Conservation (phyloP, 257 asterid species). For the Verbascum thapsus region DNA sequence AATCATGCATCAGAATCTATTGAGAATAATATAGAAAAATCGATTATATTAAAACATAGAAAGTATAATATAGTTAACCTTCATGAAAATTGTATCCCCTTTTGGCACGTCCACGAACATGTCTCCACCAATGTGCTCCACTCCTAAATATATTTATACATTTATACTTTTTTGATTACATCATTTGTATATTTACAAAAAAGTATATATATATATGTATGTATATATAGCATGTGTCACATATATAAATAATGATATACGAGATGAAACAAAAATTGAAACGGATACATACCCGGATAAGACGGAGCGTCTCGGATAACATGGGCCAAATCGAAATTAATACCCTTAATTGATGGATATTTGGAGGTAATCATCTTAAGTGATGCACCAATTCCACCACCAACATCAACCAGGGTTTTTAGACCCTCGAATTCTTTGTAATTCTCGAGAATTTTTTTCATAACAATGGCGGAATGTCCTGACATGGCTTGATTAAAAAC, state of each 20-base stretch:
- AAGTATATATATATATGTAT: too few relatives aligned
- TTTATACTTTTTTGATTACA: too few relatives aligned
- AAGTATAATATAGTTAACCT: conserved; percentile 34
- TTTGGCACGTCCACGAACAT: conserved; percentile 72
- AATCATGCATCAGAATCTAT: too few relatives aligned
- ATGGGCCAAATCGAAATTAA: conserved; percentile 56
- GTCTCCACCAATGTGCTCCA: conserved; percentile 65
- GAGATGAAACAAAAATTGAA: too few relatives aligned
- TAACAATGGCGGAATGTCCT: conserved; percentile 31
- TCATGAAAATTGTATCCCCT: conserved; percentile 77
- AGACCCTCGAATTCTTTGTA: conserved; percentile 48
- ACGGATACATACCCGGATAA: conserved; percentile 35
- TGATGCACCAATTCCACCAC: conserved; percentile 51
- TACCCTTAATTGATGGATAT: conserved; percentile 41
- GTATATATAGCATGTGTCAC: too few relatives aligned
- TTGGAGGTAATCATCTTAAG: conserved; percentile 36
- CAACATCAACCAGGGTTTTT: conserved; percentile 48
- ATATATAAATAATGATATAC: too few relatives aligned
- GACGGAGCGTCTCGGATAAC: conserved; percentile 50
- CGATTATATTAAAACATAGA: too few relatives aligned
- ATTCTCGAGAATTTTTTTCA: conserved; percentile 34
- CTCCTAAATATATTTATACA: conserved; percentile 28
- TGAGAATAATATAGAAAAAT: too few relatives aligned
- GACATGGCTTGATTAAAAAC: conserved; percentile 42
- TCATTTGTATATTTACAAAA: neutral